phyloP scores from a whole-genome alignment of 139 green algal species.

The Chlorella sp. region DNA sequence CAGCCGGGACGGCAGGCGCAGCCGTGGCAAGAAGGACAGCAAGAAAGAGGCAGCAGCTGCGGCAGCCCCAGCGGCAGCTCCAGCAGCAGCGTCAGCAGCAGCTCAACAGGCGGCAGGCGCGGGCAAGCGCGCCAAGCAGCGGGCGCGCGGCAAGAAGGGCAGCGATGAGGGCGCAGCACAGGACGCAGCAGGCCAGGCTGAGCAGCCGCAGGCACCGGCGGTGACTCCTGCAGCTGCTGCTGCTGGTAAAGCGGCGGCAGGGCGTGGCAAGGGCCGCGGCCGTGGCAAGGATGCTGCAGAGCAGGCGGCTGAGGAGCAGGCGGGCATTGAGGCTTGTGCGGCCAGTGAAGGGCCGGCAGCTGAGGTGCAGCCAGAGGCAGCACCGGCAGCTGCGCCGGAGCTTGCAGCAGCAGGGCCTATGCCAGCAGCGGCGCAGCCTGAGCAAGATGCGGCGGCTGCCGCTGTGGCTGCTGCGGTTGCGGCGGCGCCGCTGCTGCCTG shows the following conservation, averaged over 20 bases:
- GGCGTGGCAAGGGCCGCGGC: neutral
- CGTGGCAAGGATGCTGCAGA: conserved; percentile 1
- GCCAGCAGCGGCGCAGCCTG: neutral
- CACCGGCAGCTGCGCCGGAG: neutral
- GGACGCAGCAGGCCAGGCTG: neutral
- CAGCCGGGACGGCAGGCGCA: neutral
- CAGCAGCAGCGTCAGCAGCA: neutral
- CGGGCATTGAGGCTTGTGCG: neutral
- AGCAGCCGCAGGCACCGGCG: conserved; percentile 8
- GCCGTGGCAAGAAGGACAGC: conserved; percentile 12
- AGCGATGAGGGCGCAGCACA: neutral
- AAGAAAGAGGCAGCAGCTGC: neutral
- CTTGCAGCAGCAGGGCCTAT: neutral
- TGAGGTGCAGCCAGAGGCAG: neutral
- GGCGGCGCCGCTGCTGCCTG: neutral
- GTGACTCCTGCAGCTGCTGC: neutral
- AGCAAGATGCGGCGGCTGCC: too few relatives aligned
- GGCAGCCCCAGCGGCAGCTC: neutral
- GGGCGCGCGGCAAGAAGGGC: neutral
- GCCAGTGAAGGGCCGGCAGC: neutral
- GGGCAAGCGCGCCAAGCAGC: conserved; percentile 17
- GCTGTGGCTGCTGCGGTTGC: neutral
- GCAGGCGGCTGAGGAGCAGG: neutral
- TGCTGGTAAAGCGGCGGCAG: neutral
- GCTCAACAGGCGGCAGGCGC: neutral